Percentiles rank a stretch among this genome's conserved stretches.
Conservation (phyloP, 2,329 filamentous ascomycete species). For the Talaromyces sp. region DNA sequence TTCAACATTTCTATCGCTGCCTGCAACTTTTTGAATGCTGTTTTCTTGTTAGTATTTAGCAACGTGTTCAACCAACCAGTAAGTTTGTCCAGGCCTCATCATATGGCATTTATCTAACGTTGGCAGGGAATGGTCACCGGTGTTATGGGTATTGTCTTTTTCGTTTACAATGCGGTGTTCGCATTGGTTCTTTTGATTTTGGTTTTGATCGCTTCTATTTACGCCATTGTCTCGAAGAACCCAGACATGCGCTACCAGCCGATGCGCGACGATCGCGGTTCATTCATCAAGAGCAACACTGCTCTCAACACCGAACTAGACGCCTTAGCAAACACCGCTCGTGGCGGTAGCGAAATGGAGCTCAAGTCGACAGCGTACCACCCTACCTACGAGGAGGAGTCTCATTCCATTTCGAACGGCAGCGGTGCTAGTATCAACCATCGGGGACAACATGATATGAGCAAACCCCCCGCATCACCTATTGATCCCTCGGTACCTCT, state of each 20-base stretch:
- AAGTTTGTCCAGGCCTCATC: conserved; percentile 30
- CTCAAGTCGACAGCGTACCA: conserved; percentile 48
- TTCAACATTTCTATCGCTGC: conserved; percentile 92
- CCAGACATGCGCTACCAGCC: conserved; percentile 92
- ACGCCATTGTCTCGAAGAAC: conserved; percentile 86
- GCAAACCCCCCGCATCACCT: conserved; percentile 41
- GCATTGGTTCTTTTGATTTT: conserved; percentile 78
- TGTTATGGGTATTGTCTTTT: conserved; percentile 84
- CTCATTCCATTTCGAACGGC: conserved; percentile 61
- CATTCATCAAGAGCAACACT: conserved; percentile 94
- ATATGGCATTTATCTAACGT: conserved; percentile 16
- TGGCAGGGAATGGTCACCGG: conserved; percentile 70
- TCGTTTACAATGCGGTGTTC: conserved; percentile 81
- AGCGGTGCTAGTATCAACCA: conserved; percentile 49
- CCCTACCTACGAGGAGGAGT: conserved; percentile 67
- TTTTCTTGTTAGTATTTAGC: conserved; percentile 87
- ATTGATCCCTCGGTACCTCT: conserved; percentile 46
- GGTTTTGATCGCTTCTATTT: conserved; percentile 71
- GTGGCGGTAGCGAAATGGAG: conserved; percentile 70
- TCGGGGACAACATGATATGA: conserved; percentile 38
- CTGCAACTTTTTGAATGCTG: conserved; percentile 84
- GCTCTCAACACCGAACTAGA: conserved; percentile 85
- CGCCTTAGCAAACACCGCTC: conserved; percentile 80
- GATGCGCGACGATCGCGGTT: conserved; percentile 93
- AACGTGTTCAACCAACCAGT: conserved; percentile 78